Evolutionary conservation across 352 stramenopile genomes (phyloP).

Genomic region (Phytophthora litchii): DNA sequence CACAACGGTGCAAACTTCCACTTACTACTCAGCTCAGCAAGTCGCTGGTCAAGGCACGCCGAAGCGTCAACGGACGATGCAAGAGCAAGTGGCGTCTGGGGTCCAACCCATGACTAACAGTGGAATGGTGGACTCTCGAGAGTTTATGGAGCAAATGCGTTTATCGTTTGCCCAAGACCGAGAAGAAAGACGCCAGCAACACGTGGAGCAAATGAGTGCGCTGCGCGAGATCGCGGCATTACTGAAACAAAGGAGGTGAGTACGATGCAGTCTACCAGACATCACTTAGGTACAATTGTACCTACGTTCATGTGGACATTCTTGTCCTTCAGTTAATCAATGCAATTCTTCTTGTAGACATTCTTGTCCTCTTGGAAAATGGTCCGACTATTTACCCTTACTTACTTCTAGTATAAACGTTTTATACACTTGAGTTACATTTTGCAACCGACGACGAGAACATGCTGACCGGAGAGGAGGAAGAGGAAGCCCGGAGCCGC

Average conservation of each 20-base stretch:
- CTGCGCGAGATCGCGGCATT: conserved; percentile 49
- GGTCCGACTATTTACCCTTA: conserved; percentile 2
- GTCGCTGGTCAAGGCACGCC: conserved; percentile 14
- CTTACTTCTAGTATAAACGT: background rate
- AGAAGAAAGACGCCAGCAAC: conserved; percentile 55
- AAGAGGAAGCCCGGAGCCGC: conserved; percentile 35
- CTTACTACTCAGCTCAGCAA: conserved; percentile 19
- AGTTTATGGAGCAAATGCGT: conserved; percentile 43
- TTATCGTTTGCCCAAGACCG: conserved; percentile 43
- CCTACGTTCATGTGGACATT: no score
- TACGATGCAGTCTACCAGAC: conserved; percentile 1
- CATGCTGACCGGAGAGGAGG: conserved; percentile 33
- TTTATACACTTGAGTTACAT: no score
- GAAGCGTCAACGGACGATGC: conserved; percentile 27
- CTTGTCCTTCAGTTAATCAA: no score
- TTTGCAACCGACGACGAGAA: conserved; percentile 10
- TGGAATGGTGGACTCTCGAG: conserved; percentile 9
- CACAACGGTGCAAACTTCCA: conserved; percentile 3
- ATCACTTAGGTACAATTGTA: background rate
- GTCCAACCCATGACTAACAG: conserved; percentile 5
- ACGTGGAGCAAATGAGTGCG: conserved; percentile 59
- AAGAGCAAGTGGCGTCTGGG: conserved; percentile 16
- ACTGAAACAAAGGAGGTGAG: conserved; percentile 34
- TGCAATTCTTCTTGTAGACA: no score
- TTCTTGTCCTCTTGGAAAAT: background rate